Evolutionary conservation across 805 yeast species (phyloP).

Genomic region (Barnettozyma siamensis): DNA sequence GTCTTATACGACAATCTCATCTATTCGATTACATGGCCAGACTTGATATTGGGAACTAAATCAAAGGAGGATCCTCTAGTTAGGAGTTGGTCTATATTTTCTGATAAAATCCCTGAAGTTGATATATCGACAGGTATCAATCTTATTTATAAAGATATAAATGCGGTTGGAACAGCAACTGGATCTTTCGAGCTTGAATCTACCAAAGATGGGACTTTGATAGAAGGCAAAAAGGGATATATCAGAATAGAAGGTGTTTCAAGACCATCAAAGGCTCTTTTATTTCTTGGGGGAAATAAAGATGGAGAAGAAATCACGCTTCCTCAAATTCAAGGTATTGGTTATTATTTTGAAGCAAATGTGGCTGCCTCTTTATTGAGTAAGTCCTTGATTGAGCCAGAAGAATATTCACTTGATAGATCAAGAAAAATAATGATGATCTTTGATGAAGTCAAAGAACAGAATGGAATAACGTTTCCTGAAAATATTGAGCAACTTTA

Average conservation of each 20-base stretch:
- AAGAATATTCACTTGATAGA: constrained; percentile 38
- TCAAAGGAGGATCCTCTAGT: constrained; percentile 12
- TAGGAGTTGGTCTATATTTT: not conserved
- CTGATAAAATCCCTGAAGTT: not conserved
- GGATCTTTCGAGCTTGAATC: constrained; percentile 1
- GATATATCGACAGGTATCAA: constrained; percentile 24
- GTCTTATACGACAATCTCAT: constrained; percentile 51
- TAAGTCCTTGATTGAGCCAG: constrained; percentile 34
- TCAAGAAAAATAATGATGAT: constrained; percentile 39
- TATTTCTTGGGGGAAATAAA: constrained; percentile 23
- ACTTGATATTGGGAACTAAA: constrained; percentile 11
- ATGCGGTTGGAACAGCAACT: constrained; percentile 5
- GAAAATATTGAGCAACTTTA: not conserved
- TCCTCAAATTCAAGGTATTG: constrained; percentile 31
- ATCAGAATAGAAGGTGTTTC: constrained; percentile 13
- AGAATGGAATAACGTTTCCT: constrained; percentile 40
- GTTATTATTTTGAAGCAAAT: constrained; percentile 53
- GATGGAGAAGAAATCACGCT: constrained; percentile 7
- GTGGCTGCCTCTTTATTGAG: constrained; percentile 42
- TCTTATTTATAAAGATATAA: constrained; percentile 3
- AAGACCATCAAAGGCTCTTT: constrained; percentile 30
- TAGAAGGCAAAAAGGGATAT: constrained; percentile 10
- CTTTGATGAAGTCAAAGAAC: constrained; percentile 43
- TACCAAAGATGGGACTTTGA: constrained; percentile 6
- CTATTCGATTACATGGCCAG: constrained; percentile 39